Evolutionary conservation across 1,284 basidiomycete species (phyloP), one percentile per base, ranked within the genome.

Genomic region (Ustanciosporium gigantosporum): DNA sequence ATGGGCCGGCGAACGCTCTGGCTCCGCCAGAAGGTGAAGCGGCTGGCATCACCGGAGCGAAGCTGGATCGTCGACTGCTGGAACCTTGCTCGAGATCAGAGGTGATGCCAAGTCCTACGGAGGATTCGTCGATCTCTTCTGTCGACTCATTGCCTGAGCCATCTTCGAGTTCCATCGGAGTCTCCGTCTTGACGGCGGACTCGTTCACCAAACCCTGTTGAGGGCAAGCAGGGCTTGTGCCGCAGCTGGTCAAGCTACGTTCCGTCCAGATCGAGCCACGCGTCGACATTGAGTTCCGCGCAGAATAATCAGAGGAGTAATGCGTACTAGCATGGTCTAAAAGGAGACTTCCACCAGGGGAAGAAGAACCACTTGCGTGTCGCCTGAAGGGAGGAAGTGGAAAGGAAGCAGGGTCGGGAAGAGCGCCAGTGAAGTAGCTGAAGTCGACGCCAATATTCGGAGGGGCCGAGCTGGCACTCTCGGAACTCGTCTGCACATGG

Each of bases 71-170:
- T 31, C 58, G 46, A 24, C 43, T 50, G 8, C 46, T 44, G 17
- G 20, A 9, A 22, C 38, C 43, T 20, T 55, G 39, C 36, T 46
- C 58, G n/a, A 45, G 21, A 27, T 60, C 46, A 15, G 58, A 61
- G 20, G 58, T 61, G 40, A 61, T 61, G 51, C 58, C 58, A 25
- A 61, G 58, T 16, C 58, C 58, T 1, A 61, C 58, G 14, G 51
- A 48, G 32, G 25, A 27, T 32, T 61, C 58, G 34, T 61, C 51
- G 21, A 61, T 52, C 31, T 61, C 58, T 16, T 61, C 58, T 14
- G 58, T 46, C 21, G 36, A 20, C 23, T 61, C 58, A 22, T 21
- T 36, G 15, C 29, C 20, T n/a, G 41, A 43, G 11, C 22, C n/a
- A 1, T 16, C 17, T 14, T 31, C 27, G 16, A 24, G 3, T 13